phyloP scores from a whole-genome alignment of 2,329 filamentous ascomycete species.

The Trichoderma hamatum region DNA sequence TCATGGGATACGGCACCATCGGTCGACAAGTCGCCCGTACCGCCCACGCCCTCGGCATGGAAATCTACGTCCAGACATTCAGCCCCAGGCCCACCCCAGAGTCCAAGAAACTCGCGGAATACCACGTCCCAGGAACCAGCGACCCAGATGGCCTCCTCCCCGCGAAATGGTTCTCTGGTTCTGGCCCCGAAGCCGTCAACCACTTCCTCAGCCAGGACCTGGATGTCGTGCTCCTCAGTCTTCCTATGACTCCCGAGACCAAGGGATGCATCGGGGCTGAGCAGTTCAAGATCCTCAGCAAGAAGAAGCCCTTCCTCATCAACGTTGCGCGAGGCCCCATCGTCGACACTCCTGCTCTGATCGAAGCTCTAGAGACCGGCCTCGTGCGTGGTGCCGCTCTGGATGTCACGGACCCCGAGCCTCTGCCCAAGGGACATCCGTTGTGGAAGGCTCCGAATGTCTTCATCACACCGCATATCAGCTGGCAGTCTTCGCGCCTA shows the following conservation, averaged over 20 bases:
- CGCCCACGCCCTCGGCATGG: slow-evolving; percentile 64
- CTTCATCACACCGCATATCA: slow-evolving; percentile 54
- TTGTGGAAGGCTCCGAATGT: slow-evolving; percentile 68
- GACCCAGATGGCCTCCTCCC: slow-evolving; percentile 49
- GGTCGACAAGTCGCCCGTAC: slow-evolving; percentile 51
- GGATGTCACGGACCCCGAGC: slow-evolving; percentile 74
- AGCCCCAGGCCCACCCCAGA: slow-evolving; percentile 61
- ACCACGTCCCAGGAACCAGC: slow-evolving; percentile 65
- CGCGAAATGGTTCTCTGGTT: slow-evolving; percentile 47
- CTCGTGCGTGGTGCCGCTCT: slow-evolving; percentile 61
- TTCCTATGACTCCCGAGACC: slow-evolving; percentile 47
- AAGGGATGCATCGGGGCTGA: slow-evolving; percentile 47
- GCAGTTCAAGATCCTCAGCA: slow-evolving; percentile 46
- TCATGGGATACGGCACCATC: slow-evolving; percentile 52
- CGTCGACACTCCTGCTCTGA: slow-evolving; percentile 53
- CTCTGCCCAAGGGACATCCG: slow-evolving; percentile 63
- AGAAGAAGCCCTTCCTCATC: slow-evolving; percentile 57
- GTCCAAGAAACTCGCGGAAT: slow-evolving; percentile 57
- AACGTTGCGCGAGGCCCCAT: slow-evolving; percentile 64
- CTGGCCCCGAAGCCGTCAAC: slow-evolving; percentile 40
- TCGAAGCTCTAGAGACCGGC: slow-evolving; percentile 54
- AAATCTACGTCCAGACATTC: slow-evolving; percentile 69
- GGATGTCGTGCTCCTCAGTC: slow-evolving; percentile 48
- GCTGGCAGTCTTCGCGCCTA: slow-evolving; percentile 39
- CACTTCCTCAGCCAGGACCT: slow-evolving; percentile 48